These are phyloP conservation scores for Pseudogymnoascus sp. DNA, from an alignment of 2,329 filamentous ascomycete genomes.

Conservation along the genomic window DNA sequence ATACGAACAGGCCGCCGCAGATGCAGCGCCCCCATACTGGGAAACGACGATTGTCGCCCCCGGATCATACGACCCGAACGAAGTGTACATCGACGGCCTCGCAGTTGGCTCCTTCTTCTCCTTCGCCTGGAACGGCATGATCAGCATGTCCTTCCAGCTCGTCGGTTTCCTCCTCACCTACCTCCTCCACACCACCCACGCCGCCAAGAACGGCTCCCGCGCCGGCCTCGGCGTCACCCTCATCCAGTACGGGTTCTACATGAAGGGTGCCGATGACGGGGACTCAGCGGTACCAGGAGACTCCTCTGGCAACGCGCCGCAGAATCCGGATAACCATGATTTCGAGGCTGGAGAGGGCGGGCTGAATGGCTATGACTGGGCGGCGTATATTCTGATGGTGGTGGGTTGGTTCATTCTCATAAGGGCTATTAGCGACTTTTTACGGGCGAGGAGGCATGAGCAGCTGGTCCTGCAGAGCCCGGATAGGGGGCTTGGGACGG, in stretches of 20 bases:
- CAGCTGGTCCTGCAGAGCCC: slow-evolving; percentile 89
- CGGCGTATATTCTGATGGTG: slow-evolving; percentile 91
- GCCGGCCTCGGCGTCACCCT: slow-evolving; percentile 91
- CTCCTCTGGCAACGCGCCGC: slow-evolving; percentile 61
- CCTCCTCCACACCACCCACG: slow-evolving; percentile 93
- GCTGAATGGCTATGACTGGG: slow-evolving; percentile 74
- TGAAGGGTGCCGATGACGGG: slow-evolving; percentile 59
- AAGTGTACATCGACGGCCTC: slow-evolving; percentile 95
- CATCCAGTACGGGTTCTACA: slow-evolving; percentile 94
- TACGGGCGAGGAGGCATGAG: slow-evolving; percentile 83
- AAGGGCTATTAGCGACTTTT: slow-evolving; percentile 83
- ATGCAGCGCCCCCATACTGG: slow-evolving; percentile 96
- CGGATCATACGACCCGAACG: slow-evolving; percentile 80
- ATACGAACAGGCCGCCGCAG: slow-evolving; percentile 96
- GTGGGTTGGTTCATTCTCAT: slow-evolving; percentile 98
- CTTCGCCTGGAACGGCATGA: slow-evolving; percentile 91
- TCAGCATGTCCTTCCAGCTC: slow-evolving; percentile 94
- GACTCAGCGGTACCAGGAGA: slow-evolving; percentile 37
- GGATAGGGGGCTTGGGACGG: slow-evolving; percentile 75
- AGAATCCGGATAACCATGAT: slow-evolving; percentile 83
- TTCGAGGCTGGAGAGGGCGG: slow-evolving; percentile 56
- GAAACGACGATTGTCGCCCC: slow-evolving; percentile 96
- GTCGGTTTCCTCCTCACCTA: slow-evolving; percentile 98
- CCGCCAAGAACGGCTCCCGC: slow-evolving; percentile 93
- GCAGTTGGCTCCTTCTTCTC: slow-evolving; percentile 83